Base-by-base conservation (phyloP, 176 grass and related monocot species). In the Musa beccarii region DNA sequence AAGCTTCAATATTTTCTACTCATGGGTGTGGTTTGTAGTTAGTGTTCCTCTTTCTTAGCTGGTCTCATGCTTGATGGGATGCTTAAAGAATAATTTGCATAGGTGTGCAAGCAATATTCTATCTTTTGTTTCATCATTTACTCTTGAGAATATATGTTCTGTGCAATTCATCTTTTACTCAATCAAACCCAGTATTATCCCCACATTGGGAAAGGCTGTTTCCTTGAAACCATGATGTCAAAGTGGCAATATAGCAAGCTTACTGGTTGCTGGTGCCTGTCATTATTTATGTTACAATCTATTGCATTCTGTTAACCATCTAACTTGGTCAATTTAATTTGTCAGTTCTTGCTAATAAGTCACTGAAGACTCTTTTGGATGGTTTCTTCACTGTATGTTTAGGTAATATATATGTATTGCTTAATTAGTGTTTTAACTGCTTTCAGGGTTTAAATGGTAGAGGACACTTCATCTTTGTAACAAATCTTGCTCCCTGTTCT, bases 401-500 rank as follows among this genome's bases (percentile, higher is more conserved):
- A 34, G 21, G 17, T 49, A 52, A 11, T 77, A 34, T 13, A 78
- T 43, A 51, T 51, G 11, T 50, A 43, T 68, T 34, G 9, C 49
- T 26, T 61, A 52, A 52, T 80, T 80, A 26, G 7, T 56, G 49
- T 73, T 65, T 11, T 34, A 80, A 56, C 12, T 55, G 51, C 21
- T 57, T 57, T 74, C 76, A 97, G 95, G 90, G 88, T 78, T 87
- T 83, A 70, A 85, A 90, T 77, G 86, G 79, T 43, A 87, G 72
- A 87, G 80, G 89, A 49, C 80, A 98, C 66, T 98, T 98, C 84
- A 85, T 87, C 77, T 92, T 98, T 81, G 95, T 94, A 69, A 98
- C 90, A 83, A 98, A 98, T 91, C 84, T 98, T 77, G 75, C 90
- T 67, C 95, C 95, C 54, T 98, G 95, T 91, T 93, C 95, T 83